phyloP scores from a whole-genome alignment of 441 rosid species.

The Populus hybrid region DNA sequence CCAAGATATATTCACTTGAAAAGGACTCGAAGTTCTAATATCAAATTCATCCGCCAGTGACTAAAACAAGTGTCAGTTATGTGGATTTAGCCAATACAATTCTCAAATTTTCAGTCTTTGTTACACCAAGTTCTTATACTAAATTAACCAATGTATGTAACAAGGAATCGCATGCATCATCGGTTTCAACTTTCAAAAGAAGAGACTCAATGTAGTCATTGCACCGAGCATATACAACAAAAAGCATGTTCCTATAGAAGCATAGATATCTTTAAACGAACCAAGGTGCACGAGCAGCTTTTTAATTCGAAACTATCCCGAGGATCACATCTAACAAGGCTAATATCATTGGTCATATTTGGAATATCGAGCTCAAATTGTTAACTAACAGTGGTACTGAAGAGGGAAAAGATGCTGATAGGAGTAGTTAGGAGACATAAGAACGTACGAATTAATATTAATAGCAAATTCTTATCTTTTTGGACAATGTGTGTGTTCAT shows the following conservation, averaged over 20 bases:
- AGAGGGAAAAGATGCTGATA: not conserved
- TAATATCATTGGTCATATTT: conserved; percentile 17
- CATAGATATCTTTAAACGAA: conserved; percentile 4
- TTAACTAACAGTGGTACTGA: not conserved
- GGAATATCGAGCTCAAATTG: conserved; percentile 6
- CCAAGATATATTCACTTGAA: not conserved
- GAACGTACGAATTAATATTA: not conserved
- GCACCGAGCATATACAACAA: not conserved
- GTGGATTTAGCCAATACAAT: not conserved
- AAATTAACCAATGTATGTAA: not conserved
- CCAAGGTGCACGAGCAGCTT: conserved; percentile 1
- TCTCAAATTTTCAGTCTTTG: not conserved
- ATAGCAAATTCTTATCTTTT: conserved; percentile 8
- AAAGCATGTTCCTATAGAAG: conserved; percentile 16
- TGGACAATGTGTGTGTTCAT: conserved; percentile 16
- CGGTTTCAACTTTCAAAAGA: not conserved
- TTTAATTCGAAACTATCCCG: conserved; percentile 12
- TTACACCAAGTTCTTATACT: not conserved
- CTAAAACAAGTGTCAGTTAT: not conserved
- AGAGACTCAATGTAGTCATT: conserved; percentile 4
- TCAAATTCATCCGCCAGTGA: not conserved
- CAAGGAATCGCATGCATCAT: not conserved
- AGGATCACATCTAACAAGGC: conserved; percentile 21
- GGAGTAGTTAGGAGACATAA: not conserved
- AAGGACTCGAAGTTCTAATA: not conserved